Conservation (phyloP, 192 early-diverging fungal species). For the Powellomyces hirtus region DNA sequence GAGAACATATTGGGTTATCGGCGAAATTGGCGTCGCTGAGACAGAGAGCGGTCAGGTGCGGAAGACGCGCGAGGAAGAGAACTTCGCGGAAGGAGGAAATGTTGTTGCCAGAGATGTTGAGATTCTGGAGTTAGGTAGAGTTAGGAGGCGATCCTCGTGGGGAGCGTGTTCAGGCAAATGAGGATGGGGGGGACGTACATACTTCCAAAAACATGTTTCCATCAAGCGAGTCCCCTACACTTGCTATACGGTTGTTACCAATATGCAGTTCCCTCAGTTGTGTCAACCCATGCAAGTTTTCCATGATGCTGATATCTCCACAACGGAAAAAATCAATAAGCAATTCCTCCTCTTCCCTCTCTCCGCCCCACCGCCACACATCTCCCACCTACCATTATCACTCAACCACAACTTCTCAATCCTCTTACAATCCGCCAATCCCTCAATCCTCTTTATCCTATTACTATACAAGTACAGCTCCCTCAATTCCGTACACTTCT, state of each 20-base stretch:
- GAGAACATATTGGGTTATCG: slow-evolving; percentile 56
- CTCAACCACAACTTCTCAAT: slow-evolving; percentile 51
- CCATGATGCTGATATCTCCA: slow-evolving; percentile 44
- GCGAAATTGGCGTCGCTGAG: slow-evolving; percentile 54
- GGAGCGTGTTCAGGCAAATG: neutral
- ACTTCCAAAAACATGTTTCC: slow-evolving; percentile 33
- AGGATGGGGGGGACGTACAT: neutral
- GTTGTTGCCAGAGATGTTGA: slow-evolving; percentile 55
- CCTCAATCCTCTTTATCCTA: slow-evolving; percentile 50
- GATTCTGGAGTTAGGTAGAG: slow-evolving; percentile 21
- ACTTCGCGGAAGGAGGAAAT: slow-evolving; percentile 60
- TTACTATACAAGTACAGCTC: slow-evolving; percentile 56
- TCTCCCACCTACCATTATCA: slow-evolving; percentile 49
- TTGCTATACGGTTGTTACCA: slow-evolving; percentile 44
- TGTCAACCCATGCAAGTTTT: slow-evolving; percentile 36
- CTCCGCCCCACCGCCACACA: neutral
- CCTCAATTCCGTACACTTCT: slow-evolving; percentile 36
- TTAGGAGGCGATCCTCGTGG: neutral
- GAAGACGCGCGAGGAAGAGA: slow-evolving; percentile 49
- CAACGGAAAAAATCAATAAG: neutral
- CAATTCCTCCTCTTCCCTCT: neutral
- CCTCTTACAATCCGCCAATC: slow-evolving; percentile 40
- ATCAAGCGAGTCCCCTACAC: slow-evolving; percentile 48
- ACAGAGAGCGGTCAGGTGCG: slow-evolving; percentile 43
- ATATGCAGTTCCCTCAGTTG: slow-evolving; percentile 40